A percentile compares a stretch with the other conserved stretches of the same genome.
Conservation (phyloP, 2,329 filamentous ascomycete genomes). For the Cryphonectria nitschkei region DNA sequence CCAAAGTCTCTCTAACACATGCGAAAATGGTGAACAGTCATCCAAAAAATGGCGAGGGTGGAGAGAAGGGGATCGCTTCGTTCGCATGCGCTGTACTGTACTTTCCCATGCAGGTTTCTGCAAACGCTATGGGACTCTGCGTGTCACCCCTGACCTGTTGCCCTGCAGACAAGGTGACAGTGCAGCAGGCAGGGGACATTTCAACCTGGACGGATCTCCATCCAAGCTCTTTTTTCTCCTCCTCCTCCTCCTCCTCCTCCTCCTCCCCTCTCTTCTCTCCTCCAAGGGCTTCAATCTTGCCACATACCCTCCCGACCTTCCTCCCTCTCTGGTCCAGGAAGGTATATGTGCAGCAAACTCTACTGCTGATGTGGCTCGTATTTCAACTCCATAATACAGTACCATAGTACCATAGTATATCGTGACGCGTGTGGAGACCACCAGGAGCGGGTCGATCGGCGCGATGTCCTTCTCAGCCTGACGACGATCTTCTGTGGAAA, state of each 20-base stretch:
- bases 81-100: background rate
- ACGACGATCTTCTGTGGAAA: background rate
- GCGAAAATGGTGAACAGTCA: background rate
- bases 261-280: background rate
- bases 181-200: background rate
- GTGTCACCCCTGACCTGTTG: background rate
- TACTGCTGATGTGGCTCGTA: background rate
- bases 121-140: background rate
- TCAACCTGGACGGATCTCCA: background rate
- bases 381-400: background rate
- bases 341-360: background rate
- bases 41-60: background rate
- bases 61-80: background rate
- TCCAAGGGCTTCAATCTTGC: background rate
- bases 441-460: background rate
- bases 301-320: background rate
- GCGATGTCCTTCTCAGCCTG: background rate
- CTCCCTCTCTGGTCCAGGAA: background rate
- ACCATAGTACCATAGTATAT: too few relatives aligned
- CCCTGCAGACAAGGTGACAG: background rate
- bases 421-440: conserved; percentile 3
- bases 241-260: background rate
- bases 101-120: conserved; percentile 1
- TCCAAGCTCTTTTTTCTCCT: background rate
- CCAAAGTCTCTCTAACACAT: background rate